Evolutionary conservation across 345 rosid genomes (phyloP).

Genomic region (Sonneratia alba): DNA sequence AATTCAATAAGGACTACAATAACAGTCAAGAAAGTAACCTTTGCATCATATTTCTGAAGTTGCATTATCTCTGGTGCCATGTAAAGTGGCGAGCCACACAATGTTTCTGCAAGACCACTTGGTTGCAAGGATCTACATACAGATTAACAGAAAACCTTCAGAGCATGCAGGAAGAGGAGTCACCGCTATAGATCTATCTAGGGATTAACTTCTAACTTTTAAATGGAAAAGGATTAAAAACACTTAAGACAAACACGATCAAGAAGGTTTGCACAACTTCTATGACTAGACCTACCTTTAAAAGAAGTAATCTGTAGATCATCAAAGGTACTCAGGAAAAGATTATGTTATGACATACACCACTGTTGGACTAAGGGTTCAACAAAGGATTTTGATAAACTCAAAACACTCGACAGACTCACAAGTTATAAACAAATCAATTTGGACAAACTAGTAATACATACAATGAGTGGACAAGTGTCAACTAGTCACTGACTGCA

Average conservation of each 20-base stretch:
- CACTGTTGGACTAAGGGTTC: not conserved
- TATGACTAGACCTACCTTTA: not conserved
- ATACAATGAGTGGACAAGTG: not conserved
- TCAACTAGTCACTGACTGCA: not conserved
- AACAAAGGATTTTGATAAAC: not conserved
- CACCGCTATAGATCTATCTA: not conserved
- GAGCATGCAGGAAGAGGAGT: not conserved
- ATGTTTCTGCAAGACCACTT: constrained; percentile 88
- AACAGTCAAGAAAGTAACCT: constrained; percentile 40
- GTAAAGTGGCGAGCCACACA: constrained; percentile 97
- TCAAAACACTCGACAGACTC: not conserved
- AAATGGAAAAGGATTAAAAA: not conserved
- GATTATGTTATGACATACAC: not conserved
- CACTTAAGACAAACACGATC: not conserved
- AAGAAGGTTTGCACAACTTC: not conserved
- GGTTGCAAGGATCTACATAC: constrained; percentile 77
- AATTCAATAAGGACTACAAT: not conserved
- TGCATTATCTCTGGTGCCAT: constrained; percentile 99
- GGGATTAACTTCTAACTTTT: not conserved
- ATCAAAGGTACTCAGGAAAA: not conserved
- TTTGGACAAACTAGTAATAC: not conserved
- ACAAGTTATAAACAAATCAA: not conserved
- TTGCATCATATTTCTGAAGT: constrained; percentile 93
- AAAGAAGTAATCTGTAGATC: not conserved
- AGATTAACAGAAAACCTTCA: not conserved